Evolutionary conservation across 768 basidiomycete genomes (phyloP).

Genomic region (Lanmaoa rubissima): DNA sequence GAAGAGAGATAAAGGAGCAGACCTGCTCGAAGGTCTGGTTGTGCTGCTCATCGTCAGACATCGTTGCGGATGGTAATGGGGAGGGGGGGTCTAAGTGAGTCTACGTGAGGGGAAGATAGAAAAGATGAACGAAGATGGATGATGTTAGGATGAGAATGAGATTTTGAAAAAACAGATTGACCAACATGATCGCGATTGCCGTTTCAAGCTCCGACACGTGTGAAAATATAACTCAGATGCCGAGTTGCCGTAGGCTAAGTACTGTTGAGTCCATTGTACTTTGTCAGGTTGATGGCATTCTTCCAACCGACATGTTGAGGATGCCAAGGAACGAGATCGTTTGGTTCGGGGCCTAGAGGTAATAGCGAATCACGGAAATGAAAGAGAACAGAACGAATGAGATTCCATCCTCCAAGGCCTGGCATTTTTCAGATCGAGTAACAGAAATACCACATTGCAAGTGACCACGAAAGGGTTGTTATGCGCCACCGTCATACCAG

Average conservation of each 20-base stretch:
- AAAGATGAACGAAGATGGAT: constrained; percentile 29
- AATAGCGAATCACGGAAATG: neutral
- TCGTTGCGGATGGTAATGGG: constrained; percentile 38
- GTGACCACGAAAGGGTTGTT: neutral
- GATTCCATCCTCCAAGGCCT: neutral
- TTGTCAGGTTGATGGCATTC: neutral
- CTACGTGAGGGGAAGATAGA: constrained; percentile 22
- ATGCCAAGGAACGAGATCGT: neutral
- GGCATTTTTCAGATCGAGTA: neutral
- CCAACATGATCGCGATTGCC: constrained; percentile 25
- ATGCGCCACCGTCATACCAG: constrained; percentile 2
- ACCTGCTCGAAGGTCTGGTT: constrained; percentile 87
- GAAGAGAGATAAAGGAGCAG: constrained; percentile 20
- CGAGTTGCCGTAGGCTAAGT: constrained; percentile 14
- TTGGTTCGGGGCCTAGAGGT: neutral
- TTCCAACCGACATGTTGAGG: neutral
- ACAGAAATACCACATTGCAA: neutral
- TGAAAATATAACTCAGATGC: constrained; percentile 8
- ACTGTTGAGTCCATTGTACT: neutral
- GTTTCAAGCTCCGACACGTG: constrained; percentile 44
- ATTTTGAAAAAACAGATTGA: constrained; percentile 12
- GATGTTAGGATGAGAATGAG: constrained; percentile 22
- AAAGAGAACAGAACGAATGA: neutral
- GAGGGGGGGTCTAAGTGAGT: constrained; percentile 18
- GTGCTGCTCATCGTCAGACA: constrained; percentile 94